Base-by-base conservation (phyloP, 2,329 filamentous ascomycete species). In the Talaromyces sp. region DNA sequence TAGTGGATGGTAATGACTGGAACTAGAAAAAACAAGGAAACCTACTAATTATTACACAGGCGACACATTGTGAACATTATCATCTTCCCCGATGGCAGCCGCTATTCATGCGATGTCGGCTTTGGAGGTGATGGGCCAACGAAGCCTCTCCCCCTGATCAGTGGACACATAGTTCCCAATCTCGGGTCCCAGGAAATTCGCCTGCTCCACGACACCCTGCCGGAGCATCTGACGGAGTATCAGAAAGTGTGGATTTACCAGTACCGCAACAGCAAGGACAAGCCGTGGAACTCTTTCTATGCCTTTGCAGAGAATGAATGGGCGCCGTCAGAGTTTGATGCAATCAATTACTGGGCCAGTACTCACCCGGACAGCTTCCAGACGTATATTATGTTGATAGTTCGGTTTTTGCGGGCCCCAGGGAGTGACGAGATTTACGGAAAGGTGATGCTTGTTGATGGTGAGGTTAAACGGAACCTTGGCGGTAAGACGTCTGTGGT, bases 101-200 rank as follows among this genome's bases (percentile, higher is more conserved):
- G 78, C 61, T 88, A 82, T 70, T 75, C 80, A 51, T 66, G 83
- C 1, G 86, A 89, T 67, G 82, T 84, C 5, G 82, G 78, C 2
- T 88, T 89, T 66, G 86, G 86, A 36, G 84, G 85, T 10, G 84
- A 88, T 67, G 84, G 84, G 3, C 76, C 84, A 1, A 86, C 81
- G 1, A 71, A 72, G n/a, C 85, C 86, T 1, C 73, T 88, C 25
- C 81, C 80, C 0, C 70, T 88, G 1, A 67, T 76, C 4, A 71
- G 76, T 8, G 75, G 74, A 3, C 65, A 71, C 3, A 69, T 77
- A 4, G 72, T 77, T 56, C 67, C 72, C 61, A 84, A 85, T 69
- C 70, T 85, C n/a, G 84, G 83, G 11, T 72, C 77, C 1, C 84
- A 87, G 67, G 74, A 84, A 61, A 75, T 84, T n/a, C 81, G 83